phyloP scores from a whole-genome alignment of 129 eudicot species.

The Cynara cardunculus region DNA sequence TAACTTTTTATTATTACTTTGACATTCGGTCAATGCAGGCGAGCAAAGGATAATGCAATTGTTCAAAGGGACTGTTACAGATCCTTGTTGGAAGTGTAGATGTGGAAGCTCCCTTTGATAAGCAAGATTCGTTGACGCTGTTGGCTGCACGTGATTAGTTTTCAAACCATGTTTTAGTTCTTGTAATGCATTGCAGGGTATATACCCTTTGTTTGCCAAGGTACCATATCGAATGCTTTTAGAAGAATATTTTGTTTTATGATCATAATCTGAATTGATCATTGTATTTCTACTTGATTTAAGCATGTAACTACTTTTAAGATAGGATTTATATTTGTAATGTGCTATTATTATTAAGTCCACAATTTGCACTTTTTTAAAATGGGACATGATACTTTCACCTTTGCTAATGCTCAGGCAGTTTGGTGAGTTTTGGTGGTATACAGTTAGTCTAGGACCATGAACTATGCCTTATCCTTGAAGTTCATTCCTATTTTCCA shows the following conservation, averaged over 20 bases:
- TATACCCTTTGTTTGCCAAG: not conserved
- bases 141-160: not conserved
- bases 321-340: not conserved
- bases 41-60: not conserved
- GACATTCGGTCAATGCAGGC: not conserved
- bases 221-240: not conserved
- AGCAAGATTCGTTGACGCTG: constrained; percentile 4
- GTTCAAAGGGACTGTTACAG: not conserved
- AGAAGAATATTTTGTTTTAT: constrained; percentile 15
- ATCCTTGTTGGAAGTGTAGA: not conserved
- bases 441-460: constrained; percentile 18
- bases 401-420: not conserved
- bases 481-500: constrained; percentile 4
- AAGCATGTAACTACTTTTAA: constrained; percentile 8
- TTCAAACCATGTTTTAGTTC: not conserved
- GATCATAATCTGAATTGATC: constrained; percentile 9
- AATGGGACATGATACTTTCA: not conserved
- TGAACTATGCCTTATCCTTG: constrained; percentile 12
- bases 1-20: not conserved
- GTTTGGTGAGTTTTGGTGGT: constrained; percentile 14
- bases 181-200: not conserved
- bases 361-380: not conserved
- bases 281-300: not conserved
- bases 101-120: constrained; percentile 4
- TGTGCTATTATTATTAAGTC: not conserved